Evolutionary conservation across 2,329 filamentous ascomycete species (phyloP).

Genomic region (Elsinoe batatas): DNA sequence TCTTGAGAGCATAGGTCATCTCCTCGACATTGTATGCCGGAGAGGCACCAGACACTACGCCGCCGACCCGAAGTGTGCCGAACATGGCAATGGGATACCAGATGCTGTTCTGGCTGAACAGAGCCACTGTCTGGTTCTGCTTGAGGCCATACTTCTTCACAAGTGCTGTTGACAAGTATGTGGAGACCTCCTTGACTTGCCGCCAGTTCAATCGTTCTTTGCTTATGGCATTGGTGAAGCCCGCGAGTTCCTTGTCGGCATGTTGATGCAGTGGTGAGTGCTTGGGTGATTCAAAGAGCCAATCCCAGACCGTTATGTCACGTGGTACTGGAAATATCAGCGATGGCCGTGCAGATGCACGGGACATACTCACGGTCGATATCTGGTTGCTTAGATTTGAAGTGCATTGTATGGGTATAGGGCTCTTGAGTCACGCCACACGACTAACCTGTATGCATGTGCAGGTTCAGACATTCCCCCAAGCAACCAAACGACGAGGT

Average conservation of each 20-base stretch:
- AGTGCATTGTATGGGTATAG: slow-evolving; percentile 17
- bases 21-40: slow-evolving; percentile 60
- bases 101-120: slow-evolving; percentile 56
- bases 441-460: no score
- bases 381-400: slow-evolving; percentile 32
- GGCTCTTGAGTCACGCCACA: no score
- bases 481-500: no score
- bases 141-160: slow-evolving; percentile 46
- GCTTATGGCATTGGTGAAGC: slow-evolving; percentile 50
- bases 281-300: slow-evolving; percentile 47
- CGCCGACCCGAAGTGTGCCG: slow-evolving; percentile 42
- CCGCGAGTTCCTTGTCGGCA: slow-evolving; percentile 29
- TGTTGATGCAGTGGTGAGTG: slow-evolving; percentile 39
- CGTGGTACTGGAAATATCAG: slow-evolving; percentile 38
- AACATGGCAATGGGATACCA: slow-evolving; percentile 57
- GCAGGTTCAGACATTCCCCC: no score
- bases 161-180: slow-evolving; percentile 51
- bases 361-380: slow-evolving; percentile 25
- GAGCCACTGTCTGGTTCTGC: slow-evolving; percentile 46
- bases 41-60: slow-evolving; percentile 51
- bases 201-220: slow-evolving; percentile 49
- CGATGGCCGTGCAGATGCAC: slow-evolving; percentile 9
- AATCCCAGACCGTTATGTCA: slow-evolving; percentile 50
- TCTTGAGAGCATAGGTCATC: slow-evolving; percentile 55
- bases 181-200: slow-evolving; percentile 49